Base-by-base conservation (phyloP, 805 yeast species). In the Suhomyces kilbournensis region DNA sequence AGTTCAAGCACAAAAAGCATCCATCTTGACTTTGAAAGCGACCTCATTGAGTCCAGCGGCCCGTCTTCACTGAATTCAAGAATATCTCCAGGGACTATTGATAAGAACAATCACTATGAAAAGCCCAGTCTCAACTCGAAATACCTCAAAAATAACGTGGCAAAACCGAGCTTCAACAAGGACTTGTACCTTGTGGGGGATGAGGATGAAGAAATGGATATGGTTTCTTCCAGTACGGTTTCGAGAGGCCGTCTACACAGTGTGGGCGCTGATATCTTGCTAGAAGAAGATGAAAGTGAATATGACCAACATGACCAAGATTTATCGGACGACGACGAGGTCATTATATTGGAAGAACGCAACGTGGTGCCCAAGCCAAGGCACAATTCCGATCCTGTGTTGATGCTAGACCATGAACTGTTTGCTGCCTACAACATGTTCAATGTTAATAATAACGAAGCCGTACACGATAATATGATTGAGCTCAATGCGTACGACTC, bases 381-480 rank as follows among this genome's bases (percentile, higher is more conserved):
- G 47, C 43, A 55, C 59, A 57, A 45, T 57, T 67, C 72, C 17
- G 78, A 75, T 57, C 66, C 75, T 14, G 54, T 70, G 8, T 61
- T 73, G 42, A 61, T 71, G 20, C 56, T 66, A 44, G 77, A 72
- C 53, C 61, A 62, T 48, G 78, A 75, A 50, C 72, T 76, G 0
- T 67, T 68, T 54, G 74, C 69, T 26, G 78, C 78, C 2, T 74
- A 74, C 56, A 73, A 73, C 51, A 66, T 74, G 72, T 74, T 74
- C 58, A 74, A 72, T 53, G 77, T 74, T 17, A 72, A 72, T 53
- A 70, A 70, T 53, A 49, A 52, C 19, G 42, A 20, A 4, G 40
- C 44, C 7, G 10, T 32, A 12, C n/a, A 14, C 34, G 42, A 19
- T 10, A 38, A 7, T 7, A 38, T 10, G 42, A 17, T 38, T 19